phyloP scores from a whole-genome alignment of 805 yeast species.

The Yamadazyma akitaensis region DNA sequence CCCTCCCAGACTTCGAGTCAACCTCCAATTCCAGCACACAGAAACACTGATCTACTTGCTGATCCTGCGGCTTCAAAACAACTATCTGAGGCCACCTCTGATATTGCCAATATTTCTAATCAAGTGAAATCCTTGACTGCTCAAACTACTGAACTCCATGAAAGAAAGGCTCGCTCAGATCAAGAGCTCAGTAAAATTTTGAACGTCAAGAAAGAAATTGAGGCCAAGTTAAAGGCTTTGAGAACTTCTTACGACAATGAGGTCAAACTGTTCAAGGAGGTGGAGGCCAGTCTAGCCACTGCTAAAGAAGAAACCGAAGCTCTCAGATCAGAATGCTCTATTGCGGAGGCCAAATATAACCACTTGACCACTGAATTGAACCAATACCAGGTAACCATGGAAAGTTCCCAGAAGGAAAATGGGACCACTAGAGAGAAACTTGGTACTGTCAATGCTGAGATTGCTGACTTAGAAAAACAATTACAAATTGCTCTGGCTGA shows the following conservation, averaged over 20 bases:
- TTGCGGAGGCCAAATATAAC: slow-evolving; percentile 76
- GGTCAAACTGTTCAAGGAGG: slow-evolving; percentile 68
- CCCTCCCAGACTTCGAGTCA: slow-evolving; percentile 3
- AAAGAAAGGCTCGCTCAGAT: slow-evolving; percentile 70
- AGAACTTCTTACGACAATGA: slow-evolving; percentile 75
- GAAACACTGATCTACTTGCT: slow-evolving; percentile 46
- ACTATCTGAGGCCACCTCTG: slow-evolving; percentile 76
- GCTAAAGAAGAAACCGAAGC: slow-evolving; percentile 67
- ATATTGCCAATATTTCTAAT: slow-evolving; percentile 80
- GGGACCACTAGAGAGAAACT: slow-evolving; percentile 64
- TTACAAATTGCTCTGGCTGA: slow-evolving; percentile 51
- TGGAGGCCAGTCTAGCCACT: slow-evolving; percentile 57
- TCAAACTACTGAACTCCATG: slow-evolving; percentile 69
- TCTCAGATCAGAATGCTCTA: slow-evolving; percentile 66
- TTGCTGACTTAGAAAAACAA: slow-evolving; percentile 54
- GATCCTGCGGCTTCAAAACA: slow-evolving; percentile 63
- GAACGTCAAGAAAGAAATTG: slow-evolving; percentile 66
- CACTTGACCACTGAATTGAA: slow-evolving; percentile 64
- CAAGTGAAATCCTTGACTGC: slow-evolving; percentile 75
- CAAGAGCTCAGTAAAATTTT: slow-evolving; percentile 70
- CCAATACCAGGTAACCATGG: slow-evolving; percentile 56
- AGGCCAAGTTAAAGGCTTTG: slow-evolving; percentile 62
- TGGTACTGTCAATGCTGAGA: slow-evolving; percentile 63
- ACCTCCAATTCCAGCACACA: slow-evolving; percentile 2
- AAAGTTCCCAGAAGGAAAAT: slow-evolving; percentile 67